Conservation (phyloP, 2,329 filamentous ascomycete genomes). For the Emericellopsis atlantica region DNA sequence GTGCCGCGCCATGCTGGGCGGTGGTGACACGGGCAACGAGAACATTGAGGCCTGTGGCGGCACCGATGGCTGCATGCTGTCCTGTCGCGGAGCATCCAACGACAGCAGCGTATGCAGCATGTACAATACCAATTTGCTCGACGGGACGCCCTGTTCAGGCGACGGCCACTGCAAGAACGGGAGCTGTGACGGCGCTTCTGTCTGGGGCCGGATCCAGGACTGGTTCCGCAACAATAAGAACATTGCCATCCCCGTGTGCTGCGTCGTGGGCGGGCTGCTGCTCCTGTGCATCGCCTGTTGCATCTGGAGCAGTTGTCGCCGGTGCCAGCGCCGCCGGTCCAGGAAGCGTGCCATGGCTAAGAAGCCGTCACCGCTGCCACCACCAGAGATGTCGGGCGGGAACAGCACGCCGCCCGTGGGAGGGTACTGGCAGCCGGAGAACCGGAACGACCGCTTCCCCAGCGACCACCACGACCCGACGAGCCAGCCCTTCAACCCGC, state of each 20-base stretch:
- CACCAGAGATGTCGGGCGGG: not conserved
- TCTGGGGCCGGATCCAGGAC: slow-evolving; percentile 55
- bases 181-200: slow-evolving; percentile 57
- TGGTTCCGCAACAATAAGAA: slow-evolving; percentile 70
- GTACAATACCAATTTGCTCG: slow-evolving; percentile 83
- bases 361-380: not conserved
- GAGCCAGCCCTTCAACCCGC: too few relatives aligned
- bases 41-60: slow-evolving; percentile 69
- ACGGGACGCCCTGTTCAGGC: slow-evolving; percentile 74
- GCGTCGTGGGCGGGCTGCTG: slow-evolving; percentile 60
- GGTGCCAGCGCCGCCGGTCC: slow-evolving; percentile 7
- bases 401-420: not conserved
- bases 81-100: slow-evolving; percentile 62
- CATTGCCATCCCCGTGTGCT: slow-evolving; percentile 70
- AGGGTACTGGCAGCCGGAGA: not conserved
- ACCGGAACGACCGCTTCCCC: not conserved
- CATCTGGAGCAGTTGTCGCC: slow-evolving; percentile 32
- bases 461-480: too few relatives aligned
- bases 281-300: slow-evolving; percentile 54
- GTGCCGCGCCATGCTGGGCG: slow-evolving; percentile 72
- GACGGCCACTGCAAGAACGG: slow-evolving; percentile 74
- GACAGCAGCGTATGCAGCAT: slow-evolving; percentile 54
- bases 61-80: slow-evolving; percentile 56
- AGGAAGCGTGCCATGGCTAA: slow-evolving; percentile 3
- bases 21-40: slow-evolving; percentile 59